Conservation (phyloP, 768 basidiomycete species). For the Cyclocybe aegerita region DNA sequence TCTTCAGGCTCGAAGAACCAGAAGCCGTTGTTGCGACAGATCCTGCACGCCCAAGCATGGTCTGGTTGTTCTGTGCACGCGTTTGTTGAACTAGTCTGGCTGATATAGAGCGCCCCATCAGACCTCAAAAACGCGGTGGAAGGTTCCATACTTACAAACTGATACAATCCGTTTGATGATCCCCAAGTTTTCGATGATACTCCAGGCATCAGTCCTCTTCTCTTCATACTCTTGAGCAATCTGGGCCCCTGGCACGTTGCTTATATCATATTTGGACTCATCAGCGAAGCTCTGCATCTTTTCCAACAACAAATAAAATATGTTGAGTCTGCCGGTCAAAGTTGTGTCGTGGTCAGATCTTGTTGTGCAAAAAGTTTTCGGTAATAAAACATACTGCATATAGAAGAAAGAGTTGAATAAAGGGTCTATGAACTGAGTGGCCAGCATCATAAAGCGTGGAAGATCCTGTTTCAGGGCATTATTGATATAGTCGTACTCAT, state of each 20-base stretch:
- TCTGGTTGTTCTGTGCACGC: conserved; percentile 27
- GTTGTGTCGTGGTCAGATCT: background rate
- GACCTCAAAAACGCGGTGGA: background rate
- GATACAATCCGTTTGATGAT: conserved; percentile 85
- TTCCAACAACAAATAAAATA: conserved; percentile 92
- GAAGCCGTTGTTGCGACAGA: conserved; percentile 36
- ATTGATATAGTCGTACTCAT: conserved; percentile 94
- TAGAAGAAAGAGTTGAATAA: conserved; percentile 99
- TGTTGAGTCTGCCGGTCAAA: conserved; percentile 64
- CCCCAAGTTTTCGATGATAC: conserved; percentile 72
- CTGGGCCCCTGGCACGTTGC: conserved; percentile 62
- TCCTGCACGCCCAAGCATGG: conserved; percentile 29
- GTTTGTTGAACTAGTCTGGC: conserved; percentile 68
- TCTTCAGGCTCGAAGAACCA: conserved; percentile 25
- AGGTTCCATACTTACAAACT: conserved; percentile 59
- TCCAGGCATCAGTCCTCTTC: conserved; percentile 81
- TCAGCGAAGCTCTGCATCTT: conserved; percentile 88
- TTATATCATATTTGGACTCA: conserved; percentile 71
- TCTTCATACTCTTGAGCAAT: conserved; percentile 77
- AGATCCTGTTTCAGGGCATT: conserved; percentile 87
- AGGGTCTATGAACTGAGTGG: conserved; percentile 91
- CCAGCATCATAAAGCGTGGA: conserved; percentile 87
- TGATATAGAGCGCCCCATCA: conserved; percentile 22
- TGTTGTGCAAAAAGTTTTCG: conserved; percentile 1
- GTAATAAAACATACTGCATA: conserved; percentile 79